Conservation (phyloP, 306 rosid genomes). For the Urtica urens region DNA sequence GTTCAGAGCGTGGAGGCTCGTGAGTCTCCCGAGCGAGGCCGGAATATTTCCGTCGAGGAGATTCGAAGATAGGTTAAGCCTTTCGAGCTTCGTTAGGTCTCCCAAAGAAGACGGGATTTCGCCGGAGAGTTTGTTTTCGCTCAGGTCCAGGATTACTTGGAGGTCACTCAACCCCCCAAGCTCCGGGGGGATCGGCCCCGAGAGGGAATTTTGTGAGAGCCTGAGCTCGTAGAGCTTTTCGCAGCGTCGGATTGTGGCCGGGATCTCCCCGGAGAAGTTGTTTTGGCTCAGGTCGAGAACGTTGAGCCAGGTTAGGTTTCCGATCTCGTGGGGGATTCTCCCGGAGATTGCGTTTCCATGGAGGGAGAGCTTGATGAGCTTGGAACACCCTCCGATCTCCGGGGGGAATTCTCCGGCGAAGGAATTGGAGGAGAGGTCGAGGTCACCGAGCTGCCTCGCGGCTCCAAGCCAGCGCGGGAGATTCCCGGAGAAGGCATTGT, state of each 20-base stretch:
- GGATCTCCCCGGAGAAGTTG: conserved; percentile 57
- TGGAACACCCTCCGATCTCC: conserved; percentile 65
- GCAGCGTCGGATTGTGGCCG: conserved; percentile 53
- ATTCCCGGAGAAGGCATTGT: conserved; percentile 47
- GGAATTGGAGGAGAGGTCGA: conserved; percentile 68
- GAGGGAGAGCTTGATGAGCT: conserved; percentile 64
- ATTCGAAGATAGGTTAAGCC: conserved; percentile 69
- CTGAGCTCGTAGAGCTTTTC: conserved; percentile 67
- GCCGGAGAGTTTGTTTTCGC: conserved; percentile 51
- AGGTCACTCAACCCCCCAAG: conserved; percentile 61
- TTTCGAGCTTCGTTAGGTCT: conserved; percentile 66
- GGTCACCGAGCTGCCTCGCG: conserved; percentile 67
- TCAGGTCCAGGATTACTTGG: conserved; percentile 75
- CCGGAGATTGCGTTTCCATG: conserved; percentile 69
- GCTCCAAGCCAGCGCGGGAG: conserved; percentile 58
- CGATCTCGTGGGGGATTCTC: conserved; percentile 64
- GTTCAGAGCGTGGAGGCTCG: conserved; percentile 73
- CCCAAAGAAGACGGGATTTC: conserved; percentile 69
- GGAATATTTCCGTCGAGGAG: conserved; percentile 60
- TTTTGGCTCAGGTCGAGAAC: conserved; percentile 66
- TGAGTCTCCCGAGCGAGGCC: conserved; percentile 51
- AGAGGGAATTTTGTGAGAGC: conserved; percentile 59
- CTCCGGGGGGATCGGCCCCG: conserved; percentile 51
- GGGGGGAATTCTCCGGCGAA: conserved; percentile 55
- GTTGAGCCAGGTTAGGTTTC: conserved; percentile 71